Evolutionary conservation across 495 filamentous ascomycete genomes (phyloP).

Genomic region (Tuber aestivum): DNA sequence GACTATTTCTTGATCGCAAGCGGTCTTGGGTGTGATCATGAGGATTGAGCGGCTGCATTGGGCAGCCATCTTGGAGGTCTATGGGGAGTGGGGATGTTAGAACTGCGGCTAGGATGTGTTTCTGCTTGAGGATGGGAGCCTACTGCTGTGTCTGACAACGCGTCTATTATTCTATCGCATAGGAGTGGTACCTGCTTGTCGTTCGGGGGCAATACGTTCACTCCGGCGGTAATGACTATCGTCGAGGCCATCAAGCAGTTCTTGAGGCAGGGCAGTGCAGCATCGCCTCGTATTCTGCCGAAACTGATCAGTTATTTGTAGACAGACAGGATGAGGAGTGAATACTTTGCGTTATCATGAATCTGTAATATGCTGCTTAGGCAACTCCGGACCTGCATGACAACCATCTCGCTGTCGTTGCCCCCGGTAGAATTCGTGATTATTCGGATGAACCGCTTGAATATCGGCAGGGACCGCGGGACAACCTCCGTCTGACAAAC

Average conservation of each 20-base stretch:
- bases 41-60: conserved; percentile 80
- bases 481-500: conserved; percentile 82
- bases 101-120: neutral
- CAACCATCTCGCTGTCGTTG: conserved; percentile 39
- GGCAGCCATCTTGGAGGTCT: conserved; percentile 80
- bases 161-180: conserved; percentile 32
- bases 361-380: conserved; percentile 39
- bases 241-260: conserved; percentile 84
- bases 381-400: conserved; percentile 39
- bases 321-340: conserved; percentile 2
- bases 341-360: conserved; percentile 42
- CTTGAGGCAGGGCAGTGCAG: conserved; percentile 71
- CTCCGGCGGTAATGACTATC: conserved; percentile 76
- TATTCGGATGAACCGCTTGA: conserved; percentile 79
- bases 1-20: conserved; percentile 66
- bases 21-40: conserved; percentile 56
- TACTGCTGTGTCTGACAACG: conserved; percentile 26
- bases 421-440: conserved; percentile 52
- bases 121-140: neutral
- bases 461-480: conserved; percentile 81
- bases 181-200: conserved; percentile 48
- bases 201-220: conserved; percentile 61
- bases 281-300: conserved; percentile 38
- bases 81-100: conserved; percentile 2
- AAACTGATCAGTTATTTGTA: conserved; percentile 8